Evolutionary conservation across 305 asterid species (phyloP), one percentile per base, ranked within the genome.

Genomic region (Fraxinus albicans): DNA sequence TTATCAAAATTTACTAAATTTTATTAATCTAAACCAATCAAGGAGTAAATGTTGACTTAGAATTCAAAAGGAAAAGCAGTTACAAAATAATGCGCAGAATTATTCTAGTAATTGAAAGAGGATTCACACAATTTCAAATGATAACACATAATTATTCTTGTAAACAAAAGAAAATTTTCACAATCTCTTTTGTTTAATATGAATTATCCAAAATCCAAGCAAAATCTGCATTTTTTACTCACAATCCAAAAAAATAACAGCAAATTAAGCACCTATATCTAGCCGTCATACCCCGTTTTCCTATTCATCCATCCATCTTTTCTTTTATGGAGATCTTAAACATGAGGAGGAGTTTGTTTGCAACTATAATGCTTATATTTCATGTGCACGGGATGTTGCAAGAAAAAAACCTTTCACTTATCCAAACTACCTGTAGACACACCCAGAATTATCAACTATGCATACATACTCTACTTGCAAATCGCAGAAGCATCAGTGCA

Each of bases 391-490:
- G 74, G 5, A 53, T 83, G 84, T 60, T 75, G 17, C 79, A 81
- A 9, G 53, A 86, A 1, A 80, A 81, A 63, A 79, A 82, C 58
- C 78, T 79, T 25, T 78, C 72, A 38, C 88, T 91, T 38, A 83
- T 91, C n/a, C 87, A 89, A 74, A 73, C 17, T 65, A 85, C 93
- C 2, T 93, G 95, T 81, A 83, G 12, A 72, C 80, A 69, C 82
- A 91, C 95, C 75, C 88, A 93, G 10, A 84, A 90, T 67, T 89
- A 87, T 82, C 67, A 84, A 1, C 94, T 93, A 21, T 93, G 95
- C 86, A 4, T 90, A 79, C 2, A 73, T 27, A 67, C 78, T 23
- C 81, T 90, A 76, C 73, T 17, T 15, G 85, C 87, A 2, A 84
- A 82, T 36, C 91, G 92, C 1, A 55, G 80, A 29, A 90, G 91